Conservation (phyloP, 192 early-diverging fungal species). For the Linnemannia exigua region DNA sequence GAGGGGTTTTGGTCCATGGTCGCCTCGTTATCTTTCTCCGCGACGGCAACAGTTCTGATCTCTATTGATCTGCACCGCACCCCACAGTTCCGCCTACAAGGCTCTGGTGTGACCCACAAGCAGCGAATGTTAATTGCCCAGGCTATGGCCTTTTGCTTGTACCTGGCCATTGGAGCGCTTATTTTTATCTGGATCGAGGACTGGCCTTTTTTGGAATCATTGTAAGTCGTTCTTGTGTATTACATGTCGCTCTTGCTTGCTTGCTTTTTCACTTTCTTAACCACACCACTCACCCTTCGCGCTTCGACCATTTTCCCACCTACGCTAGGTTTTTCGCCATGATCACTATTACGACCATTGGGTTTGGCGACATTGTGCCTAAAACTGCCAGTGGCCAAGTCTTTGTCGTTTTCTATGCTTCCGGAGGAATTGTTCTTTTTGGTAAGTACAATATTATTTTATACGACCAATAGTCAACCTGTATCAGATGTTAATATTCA, state of each 20-base stretch:
- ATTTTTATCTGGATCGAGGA: conserved; percentile 18
- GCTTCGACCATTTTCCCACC: background rate
- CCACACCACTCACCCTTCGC: background rate
- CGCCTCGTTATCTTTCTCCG: conserved; percentile 7
- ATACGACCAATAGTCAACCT: background rate
- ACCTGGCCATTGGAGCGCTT: conserved; percentile 11
- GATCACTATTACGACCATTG: conserved; percentile 21
- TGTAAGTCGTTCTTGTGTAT: background rate
- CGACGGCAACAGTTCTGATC: background rate
- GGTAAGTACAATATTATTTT: no score
- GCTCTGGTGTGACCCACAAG: conserved; percentile 11
- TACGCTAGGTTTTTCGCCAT: conserved; percentile 9
- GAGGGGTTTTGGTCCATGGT: conserved; percentile 21
- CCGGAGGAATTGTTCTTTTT: conserved; percentile 15
- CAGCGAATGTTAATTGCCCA: conserved; percentile 16
- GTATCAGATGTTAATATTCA: background rate
- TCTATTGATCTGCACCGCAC: conserved; percentile 10
- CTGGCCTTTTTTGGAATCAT: conserved; percentile 5
- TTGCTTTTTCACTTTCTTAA: background rate
- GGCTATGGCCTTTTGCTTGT: conserved; percentile 14
- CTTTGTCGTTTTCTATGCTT: conserved; percentile 8
- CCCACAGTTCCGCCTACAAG: conserved; percentile 5
- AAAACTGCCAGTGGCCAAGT: background rate
- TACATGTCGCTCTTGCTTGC: background rate
- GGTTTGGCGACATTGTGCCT: conserved; percentile 7